A percentile compares a stretch with the other conserved stretches of the same genome.
These are phyloP conservation scores for Lactifluus volemus DNA, from an alignment of 768 basidiomycete species.

Conservation along the genomic window DNA sequence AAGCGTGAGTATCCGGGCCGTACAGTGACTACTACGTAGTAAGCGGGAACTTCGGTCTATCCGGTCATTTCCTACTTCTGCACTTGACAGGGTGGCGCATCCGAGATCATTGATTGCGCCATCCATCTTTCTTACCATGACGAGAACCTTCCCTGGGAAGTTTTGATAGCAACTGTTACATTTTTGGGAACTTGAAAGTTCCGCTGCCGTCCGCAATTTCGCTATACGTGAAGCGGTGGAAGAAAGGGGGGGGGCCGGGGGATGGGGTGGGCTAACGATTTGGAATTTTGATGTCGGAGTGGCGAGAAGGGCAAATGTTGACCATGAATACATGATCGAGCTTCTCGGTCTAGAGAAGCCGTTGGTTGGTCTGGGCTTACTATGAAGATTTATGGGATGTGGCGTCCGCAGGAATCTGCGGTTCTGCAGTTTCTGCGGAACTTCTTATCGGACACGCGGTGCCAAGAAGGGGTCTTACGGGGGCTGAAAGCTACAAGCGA, in stretches of 20 bases:
- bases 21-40: too few species aligned
- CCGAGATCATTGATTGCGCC: neutral
- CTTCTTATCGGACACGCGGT: neutral
- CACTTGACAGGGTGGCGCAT: too few species aligned
- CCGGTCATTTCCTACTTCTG: too few species aligned
- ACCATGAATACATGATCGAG: neutral
- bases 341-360: constrained; percentile 3
- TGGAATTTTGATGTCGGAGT: neutral
- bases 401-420: neutral
- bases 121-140: neutral
- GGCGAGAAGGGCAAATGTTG: neutral
- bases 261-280: neutral
- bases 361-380: neutral
- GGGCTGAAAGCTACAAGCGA: neutral
- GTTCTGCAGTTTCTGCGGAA: neutral
- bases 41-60: too few species aligned
- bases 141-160: too few species aligned
- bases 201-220: neutral
- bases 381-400: neutral
- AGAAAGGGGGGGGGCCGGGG: neutral
- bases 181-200: neutral
- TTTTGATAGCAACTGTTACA: neutral
- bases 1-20: too few species aligned
- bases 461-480: neutral
- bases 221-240: neutral